Conservation (phyloP, 441 rosid genomes). For the Rhodomyrtus psidioides region DNA sequence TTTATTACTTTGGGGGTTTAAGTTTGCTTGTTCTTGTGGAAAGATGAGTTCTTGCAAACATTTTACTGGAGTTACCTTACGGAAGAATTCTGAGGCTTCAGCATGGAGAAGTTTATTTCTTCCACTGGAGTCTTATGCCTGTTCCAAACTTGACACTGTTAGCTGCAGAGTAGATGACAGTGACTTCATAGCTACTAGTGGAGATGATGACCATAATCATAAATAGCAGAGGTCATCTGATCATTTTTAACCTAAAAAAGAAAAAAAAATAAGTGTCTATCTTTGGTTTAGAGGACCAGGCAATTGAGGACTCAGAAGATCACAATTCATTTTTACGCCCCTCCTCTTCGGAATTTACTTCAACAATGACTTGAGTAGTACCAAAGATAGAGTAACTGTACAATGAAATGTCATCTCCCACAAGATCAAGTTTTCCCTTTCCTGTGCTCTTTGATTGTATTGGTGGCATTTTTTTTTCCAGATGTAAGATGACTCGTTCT, state of each 20-base stretch:
- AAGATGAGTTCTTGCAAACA: not conserved
- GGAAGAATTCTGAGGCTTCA: not conserved
- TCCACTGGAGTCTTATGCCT: not conserved
- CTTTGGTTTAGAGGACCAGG: not conserved
- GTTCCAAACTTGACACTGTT: not conserved
- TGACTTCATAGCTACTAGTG: not conserved
- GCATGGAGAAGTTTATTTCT: not conserved
- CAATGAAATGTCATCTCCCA: not conserved
- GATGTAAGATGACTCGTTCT: not conserved
- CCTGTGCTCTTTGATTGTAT: not conserved
- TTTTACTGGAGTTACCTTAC: not conserved
- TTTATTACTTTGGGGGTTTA: not conserved
- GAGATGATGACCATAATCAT: not conserved
- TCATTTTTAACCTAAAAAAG: not conserved
- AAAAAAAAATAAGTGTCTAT: not conserved
- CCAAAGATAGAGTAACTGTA: not conserved
- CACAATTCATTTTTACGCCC: not conserved
- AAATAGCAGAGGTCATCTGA: not conserved
- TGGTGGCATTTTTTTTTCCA: not conserved
- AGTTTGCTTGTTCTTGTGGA: not conserved
- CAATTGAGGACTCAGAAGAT: not conserved
- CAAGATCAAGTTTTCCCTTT: not conserved
- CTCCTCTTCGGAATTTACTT: not conserved
- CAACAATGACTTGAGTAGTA: not conserved
- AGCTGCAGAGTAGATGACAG: not conserved